Evolutionary conservation across 2,329 filamentous ascomycete species (phyloP).

Genomic region (Nemania serpens): DNA sequence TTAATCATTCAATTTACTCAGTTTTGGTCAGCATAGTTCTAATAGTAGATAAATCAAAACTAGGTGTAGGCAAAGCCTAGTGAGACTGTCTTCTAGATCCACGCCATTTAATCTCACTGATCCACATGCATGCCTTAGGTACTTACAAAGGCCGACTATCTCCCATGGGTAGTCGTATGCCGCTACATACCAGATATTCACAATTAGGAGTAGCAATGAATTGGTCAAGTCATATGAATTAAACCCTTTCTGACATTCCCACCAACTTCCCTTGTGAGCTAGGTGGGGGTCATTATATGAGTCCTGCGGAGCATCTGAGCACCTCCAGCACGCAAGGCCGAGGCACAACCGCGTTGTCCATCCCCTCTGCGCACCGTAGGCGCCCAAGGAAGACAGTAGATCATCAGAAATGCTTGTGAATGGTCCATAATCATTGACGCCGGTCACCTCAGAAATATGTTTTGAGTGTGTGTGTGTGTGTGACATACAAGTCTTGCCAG

Average conservation of each 20-base stretch:
- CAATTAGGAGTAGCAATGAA: background rate
- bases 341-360: constrained; percentile 1
- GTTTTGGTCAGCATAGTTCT: too few relatives aligned
- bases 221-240: background rate
- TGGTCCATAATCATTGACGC: constrained; percentile 68
- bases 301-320: constrained; percentile 1
- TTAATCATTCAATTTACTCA: too few relatives aligned
- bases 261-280: background rate
- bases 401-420: constrained; percentile 47
- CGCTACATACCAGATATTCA: background rate
- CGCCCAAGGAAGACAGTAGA: constrained; percentile 5
- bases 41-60: too few relatives aligned
- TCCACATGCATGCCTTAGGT: too few relatives aligned
- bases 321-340: background rate
- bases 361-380: constrained; percentile 9
- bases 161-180: too few relatives aligned
- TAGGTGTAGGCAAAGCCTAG: too few relatives aligned
- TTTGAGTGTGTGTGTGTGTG: constrained; percentile 55
- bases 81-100: too few relatives aligned
- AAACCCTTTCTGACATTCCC: background rate
- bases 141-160: too few relatives aligned
- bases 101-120: too few relatives aligned
- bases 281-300: background rate
- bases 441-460: constrained; percentile 54
- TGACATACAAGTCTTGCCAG: constrained; percentile 69